phyloP scores from a whole-genome alignment of 805 yeast genomes.

The Saccharomycopsis amapae region DNA sequence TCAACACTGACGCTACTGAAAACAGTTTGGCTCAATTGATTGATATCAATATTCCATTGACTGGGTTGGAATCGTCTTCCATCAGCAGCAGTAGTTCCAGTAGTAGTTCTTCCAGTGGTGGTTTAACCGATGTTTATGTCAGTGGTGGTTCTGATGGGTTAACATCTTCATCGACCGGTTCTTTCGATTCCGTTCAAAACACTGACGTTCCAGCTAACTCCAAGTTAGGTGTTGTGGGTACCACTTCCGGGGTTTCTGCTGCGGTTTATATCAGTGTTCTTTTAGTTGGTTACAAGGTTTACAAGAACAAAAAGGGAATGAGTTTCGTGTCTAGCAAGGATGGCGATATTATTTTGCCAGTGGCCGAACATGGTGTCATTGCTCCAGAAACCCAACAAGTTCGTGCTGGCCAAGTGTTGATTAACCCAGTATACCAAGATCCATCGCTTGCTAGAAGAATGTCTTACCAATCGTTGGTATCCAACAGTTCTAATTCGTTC shows the following conservation, averaged over 20 bases:
- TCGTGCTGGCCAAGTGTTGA: slow-evolving; percentile 3
- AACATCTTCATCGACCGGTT: slow-evolving; percentile 24
- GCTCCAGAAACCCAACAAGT: slow-evolving; percentile 1
- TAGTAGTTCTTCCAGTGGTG: slow-evolving; percentile 19
- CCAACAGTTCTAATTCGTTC: slow-evolving; percentile 2
- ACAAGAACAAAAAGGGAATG: slow-evolving; percentile 33
- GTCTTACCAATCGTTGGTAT: slow-evolving; percentile 16
- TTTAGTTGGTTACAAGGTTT: slow-evolving; percentile 46
- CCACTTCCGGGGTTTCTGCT: slow-evolving; percentile 80
- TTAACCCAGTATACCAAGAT: slow-evolving; percentile 14
- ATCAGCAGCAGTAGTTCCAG: slow-evolving; percentile 21
- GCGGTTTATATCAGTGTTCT: slow-evolving; percentile 55
- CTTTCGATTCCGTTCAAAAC: slow-evolving; percentile 27
- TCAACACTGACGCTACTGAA: slow-evolving; percentile 48
- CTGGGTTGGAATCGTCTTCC: slow-evolving; percentile 31
- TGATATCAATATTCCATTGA: slow-evolving; percentile 60
- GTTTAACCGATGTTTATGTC: slow-evolving; percentile 14
- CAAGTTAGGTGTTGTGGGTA: slow-evolving; percentile 64
- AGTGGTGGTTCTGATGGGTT: slow-evolving; percentile 17
- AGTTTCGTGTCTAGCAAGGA: slow-evolving; percentile 5
- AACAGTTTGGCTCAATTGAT: slow-evolving; percentile 58
- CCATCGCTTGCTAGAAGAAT: slow-evolving; percentile 12
- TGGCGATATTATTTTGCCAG: slow-evolving; percentile 19
- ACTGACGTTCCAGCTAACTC: slow-evolving; percentile 26
- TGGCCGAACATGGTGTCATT: slow-evolving; percentile 6